Evolutionary conservation across 164 flowering plant genomes (phyloP).

Genomic region (Annona squamosa): DNA sequence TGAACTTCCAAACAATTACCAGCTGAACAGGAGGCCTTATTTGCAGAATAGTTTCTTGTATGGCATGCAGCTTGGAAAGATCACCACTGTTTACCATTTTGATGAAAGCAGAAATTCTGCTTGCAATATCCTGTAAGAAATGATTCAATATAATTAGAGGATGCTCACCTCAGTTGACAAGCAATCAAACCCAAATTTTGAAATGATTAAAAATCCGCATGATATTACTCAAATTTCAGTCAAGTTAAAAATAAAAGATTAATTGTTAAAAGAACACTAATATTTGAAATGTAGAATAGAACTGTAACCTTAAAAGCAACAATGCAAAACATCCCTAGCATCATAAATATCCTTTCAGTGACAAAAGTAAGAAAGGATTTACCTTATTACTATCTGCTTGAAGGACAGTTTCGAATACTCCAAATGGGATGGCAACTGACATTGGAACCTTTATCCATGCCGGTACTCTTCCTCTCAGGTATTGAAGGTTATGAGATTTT

Average conservation of each 20-base stretch:
- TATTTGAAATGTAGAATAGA: neutral
- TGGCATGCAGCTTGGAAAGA: constrained; percentile 30
- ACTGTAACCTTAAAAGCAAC: neutral
- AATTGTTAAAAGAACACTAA: neutral
- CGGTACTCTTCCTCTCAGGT: constrained; percentile 25
- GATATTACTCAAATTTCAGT: too few relatives aligned
- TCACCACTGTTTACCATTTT: constrained; percentile 24
- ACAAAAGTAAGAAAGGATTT: neutral
- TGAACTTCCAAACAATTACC: constrained; percentile 17
- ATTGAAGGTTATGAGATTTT: constrained; percentile 26
- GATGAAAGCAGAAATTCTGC: constrained; percentile 12
- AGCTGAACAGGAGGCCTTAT: constrained; percentile 30
- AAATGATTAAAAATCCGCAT: neutral
- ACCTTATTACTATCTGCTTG: constrained; percentile 26
- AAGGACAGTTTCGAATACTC: constrained; percentile 28
- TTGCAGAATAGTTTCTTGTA: constrained; percentile 28
- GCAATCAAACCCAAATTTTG: neutral
- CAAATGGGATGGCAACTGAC: constrained; percentile 31
- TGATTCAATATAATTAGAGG: neutral
- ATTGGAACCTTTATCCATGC: constrained; percentile 31
- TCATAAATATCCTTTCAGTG: neutral
- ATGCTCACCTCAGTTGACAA: too few relatives aligned
- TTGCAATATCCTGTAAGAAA: constrained; percentile 21
- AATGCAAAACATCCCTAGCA: neutral
- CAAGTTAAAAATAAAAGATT: neutral